Evolutionary conservation across 306 rosid species (phyloP), one percentile per base, ranked within the genome.

Genomic region (Cicer yamashitae): DNA sequence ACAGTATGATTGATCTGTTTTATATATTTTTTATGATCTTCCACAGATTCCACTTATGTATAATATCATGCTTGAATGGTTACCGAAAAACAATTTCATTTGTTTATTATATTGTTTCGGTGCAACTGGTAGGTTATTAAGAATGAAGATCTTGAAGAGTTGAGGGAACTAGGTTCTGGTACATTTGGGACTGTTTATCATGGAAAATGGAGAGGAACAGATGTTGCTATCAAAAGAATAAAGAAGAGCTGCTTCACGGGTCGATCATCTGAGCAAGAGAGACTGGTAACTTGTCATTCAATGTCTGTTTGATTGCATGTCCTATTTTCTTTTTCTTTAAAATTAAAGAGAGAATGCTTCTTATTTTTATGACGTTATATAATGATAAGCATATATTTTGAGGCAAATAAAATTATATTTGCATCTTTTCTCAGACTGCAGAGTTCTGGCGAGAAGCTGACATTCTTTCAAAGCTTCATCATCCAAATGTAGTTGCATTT

Each of bases 361-460:
- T 65, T 58, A 14, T 52, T 56, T 10, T 45, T 54, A 17, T 57
- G 20, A 15, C 13, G 10, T 53, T 64, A 57, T 70, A 34, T 44
- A 81, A 44, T 34, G 15, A 40, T 69, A 30, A 34, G 46, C 50
- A 51, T 59, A 13, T 47, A 61, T 75, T 75, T 61, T 45, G 70
- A 62, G 68, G 43, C 59, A 47, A 30, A 73, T 45, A 53, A 76
- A 44, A 46, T 76, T 72, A 50, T 63, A 40, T 57, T 71, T 81
- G 40, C 74, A 76, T 58, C 78, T 46, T 41, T 71, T 77, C 61
- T 79, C 88, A 93, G 98, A 85, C 92, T 43, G 51, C 81, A 51
- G 98, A 93, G 80, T 93, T 93, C 86, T 93, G 98, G 98, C 85
- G 96, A 77, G 98, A 93, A 93, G 98, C 98, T 59, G 98, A 78